phyloP scores from a whole-genome alignment of 352 stramenopile genomes.

The Phytophthora ramorum region DNA sequence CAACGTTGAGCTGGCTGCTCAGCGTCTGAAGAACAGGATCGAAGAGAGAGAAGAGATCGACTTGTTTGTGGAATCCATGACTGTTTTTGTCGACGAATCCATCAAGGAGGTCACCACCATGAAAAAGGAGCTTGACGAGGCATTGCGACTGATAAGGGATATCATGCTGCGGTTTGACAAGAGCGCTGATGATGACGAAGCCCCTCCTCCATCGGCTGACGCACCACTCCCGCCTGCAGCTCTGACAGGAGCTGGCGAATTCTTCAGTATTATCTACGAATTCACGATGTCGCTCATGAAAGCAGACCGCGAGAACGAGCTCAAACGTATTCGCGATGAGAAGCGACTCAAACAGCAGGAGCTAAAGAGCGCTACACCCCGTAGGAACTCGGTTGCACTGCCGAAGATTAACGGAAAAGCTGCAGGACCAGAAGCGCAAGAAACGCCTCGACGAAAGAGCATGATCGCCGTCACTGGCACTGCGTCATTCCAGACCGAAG shows the following conservation, averaged over 20 bases:
- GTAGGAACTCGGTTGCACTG: slow-evolving; percentile 38
- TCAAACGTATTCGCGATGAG: slow-evolving; percentile 75
- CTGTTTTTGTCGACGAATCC: slow-evolving; percentile 60
- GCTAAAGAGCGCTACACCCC: slow-evolving; percentile 48
- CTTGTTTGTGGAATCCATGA: slow-evolving; percentile 73
- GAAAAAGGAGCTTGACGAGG: slow-evolving; percentile 58
- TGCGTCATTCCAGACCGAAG: not conserved
- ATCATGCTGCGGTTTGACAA: slow-evolving; percentile 75
- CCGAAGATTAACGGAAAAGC: slow-evolving; percentile 21
- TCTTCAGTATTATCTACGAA: slow-evolving; percentile 80
- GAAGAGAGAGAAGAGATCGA: slow-evolving; percentile 71
- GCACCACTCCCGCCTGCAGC: slow-evolving; percentile 33
- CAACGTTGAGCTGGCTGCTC: slow-evolving; percentile 64
- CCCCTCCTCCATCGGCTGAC: slow-evolving; percentile 7
- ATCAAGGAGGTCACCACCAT: slow-evolving; percentile 34
- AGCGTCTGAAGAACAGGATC: slow-evolving; percentile 80
- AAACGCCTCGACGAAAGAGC: slow-evolving; percentile 24
- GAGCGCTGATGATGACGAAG: slow-evolving; percentile 42
- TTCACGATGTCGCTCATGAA: slow-evolving; percentile 83
- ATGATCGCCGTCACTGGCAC: slow-evolving; percentile 1
- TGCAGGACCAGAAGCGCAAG: slow-evolving; percentile 37
- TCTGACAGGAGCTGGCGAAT: slow-evolving; percentile 57
- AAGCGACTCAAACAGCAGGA: slow-evolving; percentile 63
- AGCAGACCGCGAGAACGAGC: slow-evolving; percentile 78
- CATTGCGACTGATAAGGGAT: slow-evolving; percentile 54